Percentiles rank a stretch among this genome's conserved stretches.
These are phyloP conservation scores for Apiospora marii DNA, from an alignment of 2,329 filamentous ascomycete species.

Conservation along the genomic window DNA sequence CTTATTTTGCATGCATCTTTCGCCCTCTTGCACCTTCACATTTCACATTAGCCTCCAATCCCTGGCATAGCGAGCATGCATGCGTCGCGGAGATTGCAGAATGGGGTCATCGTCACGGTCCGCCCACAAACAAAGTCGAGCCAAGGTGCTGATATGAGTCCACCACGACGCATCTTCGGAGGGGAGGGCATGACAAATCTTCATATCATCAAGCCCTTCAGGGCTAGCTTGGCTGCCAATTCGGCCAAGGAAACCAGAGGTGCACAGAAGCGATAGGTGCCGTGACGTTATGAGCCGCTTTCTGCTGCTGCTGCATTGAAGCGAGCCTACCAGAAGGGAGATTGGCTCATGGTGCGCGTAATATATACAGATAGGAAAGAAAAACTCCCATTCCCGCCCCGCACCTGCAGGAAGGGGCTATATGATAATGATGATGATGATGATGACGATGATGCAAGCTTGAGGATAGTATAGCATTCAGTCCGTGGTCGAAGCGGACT, in stretches of 20 bases:
- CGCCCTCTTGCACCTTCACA: not conserved
- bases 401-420: slow-evolving; percentile 15
- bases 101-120: not conserved
- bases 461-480: not conserved
- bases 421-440: not conserved
- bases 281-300: slow-evolving; percentile 16
- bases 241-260: not conserved
- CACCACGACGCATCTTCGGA: not conserved
- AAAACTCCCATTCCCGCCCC: not conserved
- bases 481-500: slow-evolving; percentile 6
- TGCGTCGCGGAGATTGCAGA: slow-evolving; percentile 13
- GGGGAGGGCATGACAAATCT: not conserved
- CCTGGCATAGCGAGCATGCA: not conserved
- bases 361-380: not conserved
- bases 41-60: not conserved
- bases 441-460: not conserved
- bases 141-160: slow-evolving; percentile 4
- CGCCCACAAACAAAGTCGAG: not conserved
- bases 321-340: slow-evolving; percentile 9
- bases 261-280: not conserved
- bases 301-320: not conserved
- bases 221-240: not conserved
- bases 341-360: slow-evolving; percentile 1
- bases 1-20: not conserved
- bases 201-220: not conserved